These are phyloP conservation scores for Phytophthora megakarya DNA, from an alignment of 352 stramenopile genomes.

Conservation along the genomic window DNA sequence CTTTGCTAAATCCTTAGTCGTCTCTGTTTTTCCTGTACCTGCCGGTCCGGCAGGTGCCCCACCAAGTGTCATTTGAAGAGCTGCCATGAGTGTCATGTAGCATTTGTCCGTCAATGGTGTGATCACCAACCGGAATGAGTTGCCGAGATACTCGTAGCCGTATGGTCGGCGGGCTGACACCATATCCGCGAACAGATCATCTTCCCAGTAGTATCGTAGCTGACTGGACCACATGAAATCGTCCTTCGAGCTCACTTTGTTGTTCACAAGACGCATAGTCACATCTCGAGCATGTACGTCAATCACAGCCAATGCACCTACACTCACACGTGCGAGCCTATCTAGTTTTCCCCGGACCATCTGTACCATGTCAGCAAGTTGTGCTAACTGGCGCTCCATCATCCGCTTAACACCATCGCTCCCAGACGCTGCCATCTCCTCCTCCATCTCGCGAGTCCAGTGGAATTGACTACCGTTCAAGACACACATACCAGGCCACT, in stretches of 20 bases:
- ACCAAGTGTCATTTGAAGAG: slow-evolving; percentile 94
- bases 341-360: slow-evolving; percentile 90
- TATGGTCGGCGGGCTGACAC: slow-evolving; percentile 91
- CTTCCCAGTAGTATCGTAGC: slow-evolving; percentile 95
- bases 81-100: slow-evolving; percentile 96
- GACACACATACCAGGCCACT: slow-evolving; percentile 94
- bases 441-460: slow-evolving; percentile 95
- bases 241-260: slow-evolving; percentile 85
- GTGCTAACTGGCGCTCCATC: slow-evolving; percentile 89
- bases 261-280: slow-evolving; percentile 84
- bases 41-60: slow-evolving; percentile 92
- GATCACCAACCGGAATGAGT: slow-evolving; percentile 95
- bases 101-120: slow-evolving; percentile 96
- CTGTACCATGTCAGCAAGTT: slow-evolving; percentile 96
- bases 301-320: slow-evolving; percentile 94
- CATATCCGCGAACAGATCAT: slow-evolving; percentile 90
- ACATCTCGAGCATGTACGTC: slow-evolving; percentile 95
- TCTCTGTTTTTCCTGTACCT: slow-evolving; percentile 95
- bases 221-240: slow-evolving; percentile 96
- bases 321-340: slow-evolving; percentile 91
- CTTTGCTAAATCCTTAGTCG: slow-evolving; percentile 94
- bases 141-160: slow-evolving; percentile 95
- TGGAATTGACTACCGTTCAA: slow-evolving; percentile 96
- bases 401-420: slow-evolving; percentile 90
- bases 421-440: slow-evolving; percentile 76